Evolutionary conservation across 495 filamentous ascomycete genomes (phyloP).

Genomic region (Podospora fimiseda): DNA sequence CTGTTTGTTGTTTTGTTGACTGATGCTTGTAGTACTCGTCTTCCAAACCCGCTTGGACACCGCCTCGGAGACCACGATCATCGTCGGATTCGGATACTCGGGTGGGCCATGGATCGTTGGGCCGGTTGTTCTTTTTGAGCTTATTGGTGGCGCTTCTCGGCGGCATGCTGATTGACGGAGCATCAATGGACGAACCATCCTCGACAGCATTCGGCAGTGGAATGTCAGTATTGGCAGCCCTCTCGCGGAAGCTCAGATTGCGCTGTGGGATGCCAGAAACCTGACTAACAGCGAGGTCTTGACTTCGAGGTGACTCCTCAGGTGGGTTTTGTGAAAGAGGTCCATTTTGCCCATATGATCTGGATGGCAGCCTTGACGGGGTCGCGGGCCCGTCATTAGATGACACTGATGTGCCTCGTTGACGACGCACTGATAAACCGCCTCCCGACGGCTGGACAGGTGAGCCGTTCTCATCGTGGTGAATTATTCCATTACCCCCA

Average conservation of each 20-base stretch:
- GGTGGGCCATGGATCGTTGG: conserved; percentile 30
- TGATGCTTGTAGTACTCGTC: conserved; percentile 10
- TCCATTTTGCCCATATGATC: conserved; percentile 14
- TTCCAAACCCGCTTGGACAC: conserved; percentile 8
- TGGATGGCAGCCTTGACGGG: conserved; percentile 15
- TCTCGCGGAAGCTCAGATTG: conserved; percentile 46
- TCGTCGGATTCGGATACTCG: conserved; percentile 29
- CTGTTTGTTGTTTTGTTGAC: conserved; percentile 16
- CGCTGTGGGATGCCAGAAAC: conserved; percentile 34
- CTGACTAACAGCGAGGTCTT: conserved; percentile 17
- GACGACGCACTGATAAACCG: conserved; percentile 19
- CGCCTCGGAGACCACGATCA: neutral
- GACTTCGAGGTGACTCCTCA: conserved; percentile 29
- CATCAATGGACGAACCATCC: conserved; percentile 14
- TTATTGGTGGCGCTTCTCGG: conserved; percentile 42
- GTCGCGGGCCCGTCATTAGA: conserved; percentile 15
- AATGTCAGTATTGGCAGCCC: conserved; percentile 34
- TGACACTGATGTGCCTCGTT: conserved; percentile 8
- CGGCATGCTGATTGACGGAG: conserved; percentile 22
- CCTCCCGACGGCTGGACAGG: neutral
- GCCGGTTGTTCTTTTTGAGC: conserved; percentile 38
- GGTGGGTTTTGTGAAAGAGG: conserved; percentile 33
- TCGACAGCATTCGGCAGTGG: conserved; percentile 24
- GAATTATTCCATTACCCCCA: conserved; percentile 14
- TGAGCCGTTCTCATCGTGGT: conserved; percentile 13